Evolutionary conservation across 2,329 filamentous ascomycete species (phyloP), one percentile per base, ranked within the genome.

Genomic region (Colletotrichum gloeosporioides): DNA sequence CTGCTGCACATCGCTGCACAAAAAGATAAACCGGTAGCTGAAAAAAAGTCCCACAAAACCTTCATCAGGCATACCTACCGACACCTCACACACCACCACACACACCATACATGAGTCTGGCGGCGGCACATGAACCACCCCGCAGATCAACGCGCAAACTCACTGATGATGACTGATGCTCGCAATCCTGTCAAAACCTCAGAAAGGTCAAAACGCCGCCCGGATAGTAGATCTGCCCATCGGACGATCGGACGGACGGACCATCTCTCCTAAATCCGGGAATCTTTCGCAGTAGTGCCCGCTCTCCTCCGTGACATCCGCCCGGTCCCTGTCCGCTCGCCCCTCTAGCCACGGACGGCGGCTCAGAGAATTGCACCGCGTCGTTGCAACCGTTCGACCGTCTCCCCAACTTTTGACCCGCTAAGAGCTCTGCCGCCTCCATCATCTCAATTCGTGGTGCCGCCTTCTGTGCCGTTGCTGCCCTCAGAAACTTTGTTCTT

Each of bases 291-390:
- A 36, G 59, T 63, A 16, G n/a, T 64, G 27, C 55, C 39, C 63
- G 57, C 63, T 57, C 62, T 62, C 13, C 62, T 75, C 73, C 70
- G 73, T 64, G 22, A 29, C 39, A 76, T 31, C 73, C 73, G 64
- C 59, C 68, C 73, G 73, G 73, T 64, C 55, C 57, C 57, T 76
- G 69, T 73, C 70, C 57, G 64, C 57, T 49, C 36, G 32, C 44
- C 55, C 63, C 59, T 31, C 49, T 32, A 36, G 39, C 29, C n/a
- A 59, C 69, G 62, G 62, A 57, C 73, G 53, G 36, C 73, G 73
- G 73, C 62, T 62, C 72, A 34, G 15, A 76, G 63, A 64, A 44
- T 69, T 59, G 64, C 62, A 49, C 69, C 44, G 44, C 44, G 44
- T 53, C 44, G n/a, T 53, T 53, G 44, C 44, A 53, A 22, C 44